Base-by-base conservation (phyloP, 257 asterid species). In the Solanum pimpinellifolium region DNA sequence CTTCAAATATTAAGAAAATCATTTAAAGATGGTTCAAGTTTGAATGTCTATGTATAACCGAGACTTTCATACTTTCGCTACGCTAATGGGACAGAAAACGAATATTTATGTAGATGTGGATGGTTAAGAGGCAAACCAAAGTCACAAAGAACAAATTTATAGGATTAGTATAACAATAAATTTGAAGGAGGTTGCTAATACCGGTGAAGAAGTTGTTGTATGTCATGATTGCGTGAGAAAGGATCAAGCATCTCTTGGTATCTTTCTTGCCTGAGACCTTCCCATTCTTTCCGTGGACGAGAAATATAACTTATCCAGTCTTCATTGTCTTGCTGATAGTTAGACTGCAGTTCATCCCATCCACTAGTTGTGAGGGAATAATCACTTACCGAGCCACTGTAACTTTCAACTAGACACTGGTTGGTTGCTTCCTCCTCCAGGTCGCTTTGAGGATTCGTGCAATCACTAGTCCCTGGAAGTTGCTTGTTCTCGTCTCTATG, bases 231-330 rank as follows among this genome's bases (percentile, higher is more conserved):
- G 49, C 90, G 90, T 73, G 49, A 18, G 94, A 88, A 96, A 65
- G 95, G 97, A 90, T 95, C 96, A 31, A 93, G 97, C 99, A 96
- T 96, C 90, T 96, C 99, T 84, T 92, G 96, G 85, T 96, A 95
- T 88, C 99, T 95, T 86, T 89, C 98, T 88, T 93, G 94, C 87
- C 99, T 95, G 62, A 96, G 96, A 87, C 82, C 93, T 90, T 96
- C 99, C 99, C 99, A 96, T 65, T 93, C 93, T 56, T 96, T 92
- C 9, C 96, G 96, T 14, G 99, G 99, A 65, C 99, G 97, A 52
- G 99, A 93, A 35, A 96, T 93, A 90, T 93, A 92, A 68, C 83
- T 90, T 87, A 94, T 93, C 99, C 99, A 96, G 66, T 95, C 95
- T 27, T 83, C 90, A 74, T 86, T 84, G 87, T 18, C 87, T 47